Conservation (phyloP, 176 grass and related monocot genomes). For the Oryza glaberrima region DNA sequence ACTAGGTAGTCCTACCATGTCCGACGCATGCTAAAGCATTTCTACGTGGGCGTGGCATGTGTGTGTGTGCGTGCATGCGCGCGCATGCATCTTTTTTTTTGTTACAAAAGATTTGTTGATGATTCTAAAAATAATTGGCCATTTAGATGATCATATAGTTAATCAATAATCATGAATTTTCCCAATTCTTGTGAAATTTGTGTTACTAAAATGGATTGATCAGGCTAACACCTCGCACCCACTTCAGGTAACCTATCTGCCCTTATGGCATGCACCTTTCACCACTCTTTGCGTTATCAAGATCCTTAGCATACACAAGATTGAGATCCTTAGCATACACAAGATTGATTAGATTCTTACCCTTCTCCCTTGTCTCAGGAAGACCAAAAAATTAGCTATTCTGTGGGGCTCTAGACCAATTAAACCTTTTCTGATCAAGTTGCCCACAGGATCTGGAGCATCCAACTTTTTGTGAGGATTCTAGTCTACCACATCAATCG, state of each 20-base stretch:
- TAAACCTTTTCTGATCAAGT: conserved; percentile 26
- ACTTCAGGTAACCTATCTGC: too few species aligned
- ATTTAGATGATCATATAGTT: too few species aligned
- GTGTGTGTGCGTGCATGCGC: too few species aligned
- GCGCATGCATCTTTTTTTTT: too few species aligned
- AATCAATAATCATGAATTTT: background rate
- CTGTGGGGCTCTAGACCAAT: background rate
- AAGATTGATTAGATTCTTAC: conserved; percentile 35
- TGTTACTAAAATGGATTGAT: background rate
- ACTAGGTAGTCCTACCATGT: background rate
- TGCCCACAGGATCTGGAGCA: conserved; percentile 17
- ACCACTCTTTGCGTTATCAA: background rate
- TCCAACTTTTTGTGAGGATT: conserved; percentile 22
- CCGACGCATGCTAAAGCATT: too few species aligned
- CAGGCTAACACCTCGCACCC: background rate
- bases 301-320: background rate
- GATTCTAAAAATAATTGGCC: too few species aligned
- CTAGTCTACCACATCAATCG: conserved; percentile 35
- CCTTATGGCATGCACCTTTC: conserved; percentile 11
- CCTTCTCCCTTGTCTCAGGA: conserved; percentile 41
- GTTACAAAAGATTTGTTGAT: background rate
- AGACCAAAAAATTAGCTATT: background rate
- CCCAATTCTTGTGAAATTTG: background rate
- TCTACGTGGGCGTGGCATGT: too few species aligned
- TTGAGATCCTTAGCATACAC: conserved; percentile 6